These are phyloP conservation scores for Diaporthe humulicola DNA, from an alignment of 2,329 filamentous ascomycete genomes.

Conservation along the genomic window DNA sequence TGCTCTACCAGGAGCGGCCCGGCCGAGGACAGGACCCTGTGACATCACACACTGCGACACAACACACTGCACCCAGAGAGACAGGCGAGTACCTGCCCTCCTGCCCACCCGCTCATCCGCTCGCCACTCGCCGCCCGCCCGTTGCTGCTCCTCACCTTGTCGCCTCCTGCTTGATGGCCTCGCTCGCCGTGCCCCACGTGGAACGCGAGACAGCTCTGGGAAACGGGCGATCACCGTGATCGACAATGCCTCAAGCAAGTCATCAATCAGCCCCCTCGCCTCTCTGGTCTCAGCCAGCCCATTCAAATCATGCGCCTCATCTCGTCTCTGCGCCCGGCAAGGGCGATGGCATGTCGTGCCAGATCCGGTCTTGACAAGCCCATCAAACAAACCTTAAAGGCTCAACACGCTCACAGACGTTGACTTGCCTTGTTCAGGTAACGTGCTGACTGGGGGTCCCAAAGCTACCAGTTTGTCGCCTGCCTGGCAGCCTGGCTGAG, in stretches of 20 bases:
- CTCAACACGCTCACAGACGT: constrained; percentile 15
- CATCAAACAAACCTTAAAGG: constrained; percentile 32
- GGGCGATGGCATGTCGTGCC: constrained; percentile 20
- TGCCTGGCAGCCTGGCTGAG: neutral
- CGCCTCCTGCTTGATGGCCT: neutral
- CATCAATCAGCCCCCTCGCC: neutral
- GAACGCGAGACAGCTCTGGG: constrained; percentile 14
- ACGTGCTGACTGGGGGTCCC: constrained; percentile 5
- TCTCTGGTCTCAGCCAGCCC: constrained; percentile 10
- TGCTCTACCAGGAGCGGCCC: neutral
- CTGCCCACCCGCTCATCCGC: neutral
- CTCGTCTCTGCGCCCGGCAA: constrained; percentile 13
- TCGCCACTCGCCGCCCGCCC: neutral
- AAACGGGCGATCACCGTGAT: constrained; percentile 24
- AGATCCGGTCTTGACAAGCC: constrained; percentile 30
- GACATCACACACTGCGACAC: constrained; percentile 4
- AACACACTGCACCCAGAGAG: neutral
- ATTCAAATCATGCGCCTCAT: constrained; percentile 27
- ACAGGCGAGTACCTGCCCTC: neutral
- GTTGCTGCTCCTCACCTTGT: neutral
- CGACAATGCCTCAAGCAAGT: constrained; percentile 11
- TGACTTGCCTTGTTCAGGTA: constrained; percentile 14
- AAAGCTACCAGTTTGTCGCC: neutral
- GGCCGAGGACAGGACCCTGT: constrained; percentile 10
- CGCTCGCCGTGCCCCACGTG: constrained; percentile 12